Conservation (phyloP, 2,329 filamentous ascomycete genomes). For the Coniochaeta sp. region DNA sequence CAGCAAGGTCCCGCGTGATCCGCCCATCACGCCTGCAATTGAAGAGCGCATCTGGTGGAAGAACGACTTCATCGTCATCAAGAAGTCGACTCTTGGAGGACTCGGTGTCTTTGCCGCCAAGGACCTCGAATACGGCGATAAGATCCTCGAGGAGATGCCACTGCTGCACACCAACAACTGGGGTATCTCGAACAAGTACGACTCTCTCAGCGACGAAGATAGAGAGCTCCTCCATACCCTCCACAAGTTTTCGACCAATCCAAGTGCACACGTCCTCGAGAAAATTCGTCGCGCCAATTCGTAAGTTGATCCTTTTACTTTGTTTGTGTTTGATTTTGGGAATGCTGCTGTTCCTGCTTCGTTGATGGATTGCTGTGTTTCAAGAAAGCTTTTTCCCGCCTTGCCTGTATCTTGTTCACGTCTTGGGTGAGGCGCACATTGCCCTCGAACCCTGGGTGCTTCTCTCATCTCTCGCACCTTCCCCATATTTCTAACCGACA, state of each 20-base stretch:
- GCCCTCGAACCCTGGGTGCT: too few species aligned
- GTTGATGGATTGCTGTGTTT: neutral
- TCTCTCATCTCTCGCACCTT: too few species aligned
- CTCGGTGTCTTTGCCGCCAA: slow-evolving; percentile 37
- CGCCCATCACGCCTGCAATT: neutral
- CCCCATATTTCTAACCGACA: too few species aligned
- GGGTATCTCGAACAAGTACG: slow-evolving; percentile 24
- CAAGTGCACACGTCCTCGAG: slow-evolving; percentile 16
- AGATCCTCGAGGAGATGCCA: slow-evolving; percentile 36
- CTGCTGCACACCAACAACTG: slow-evolving; percentile 24
- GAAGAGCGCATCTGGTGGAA: neutral
- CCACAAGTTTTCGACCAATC: slow-evolving; percentile 13
- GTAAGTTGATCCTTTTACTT: slow-evolving; percentile 22
- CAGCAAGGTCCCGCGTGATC: neutral
- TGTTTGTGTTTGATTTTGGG: too few species aligned
- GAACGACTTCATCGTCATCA: slow-evolving; percentile 31
- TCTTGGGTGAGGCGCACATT: too few species aligned
- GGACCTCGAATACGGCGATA: slow-evolving; percentile 27
- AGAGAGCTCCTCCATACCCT: slow-evolving; percentile 28
- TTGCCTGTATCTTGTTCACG: too few species aligned
- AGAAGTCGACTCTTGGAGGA: slow-evolving; percentile 31
- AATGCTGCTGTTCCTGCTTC: too few species aligned
- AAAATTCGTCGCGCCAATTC: slow-evolving; percentile 38
- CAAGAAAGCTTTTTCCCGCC: too few species aligned
- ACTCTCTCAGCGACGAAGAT: slow-evolving; percentile 20